phyloP scores from a whole-genome alignment of 2,329 filamentous ascomycete genomes.

The Cytospora schulzeri region DNA sequence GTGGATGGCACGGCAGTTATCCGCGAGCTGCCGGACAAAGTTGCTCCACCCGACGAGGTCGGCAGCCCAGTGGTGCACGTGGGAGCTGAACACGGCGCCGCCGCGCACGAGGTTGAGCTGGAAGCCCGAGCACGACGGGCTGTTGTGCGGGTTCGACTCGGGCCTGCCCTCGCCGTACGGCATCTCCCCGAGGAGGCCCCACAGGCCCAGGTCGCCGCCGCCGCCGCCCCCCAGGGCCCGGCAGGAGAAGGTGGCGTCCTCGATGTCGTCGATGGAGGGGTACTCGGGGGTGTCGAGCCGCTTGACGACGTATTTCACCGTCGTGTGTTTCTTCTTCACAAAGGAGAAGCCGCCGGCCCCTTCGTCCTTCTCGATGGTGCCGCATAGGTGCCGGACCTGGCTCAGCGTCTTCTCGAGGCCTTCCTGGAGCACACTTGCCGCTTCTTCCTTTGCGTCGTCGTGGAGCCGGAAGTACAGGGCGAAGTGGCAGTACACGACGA shows the following conservation, averaged over 20 bases:
- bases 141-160: constrained; percentile 39
- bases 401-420: constrained; percentile 35
- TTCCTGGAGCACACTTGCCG: constrained; percentile 29
- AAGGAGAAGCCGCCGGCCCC: constrained; percentile 35
- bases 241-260: constrained; percentile 31
- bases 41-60: constrained; percentile 46
- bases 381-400: constrained; percentile 40
- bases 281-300: constrained; percentile 33
- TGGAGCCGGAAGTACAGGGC: constrained; percentile 42
- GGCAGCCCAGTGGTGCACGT: constrained; percentile 45
- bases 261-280: constrained; percentile 33
- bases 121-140: constrained; percentile 40
- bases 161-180: constrained; percentile 36
- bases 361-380: constrained; percentile 41
- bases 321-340: constrained; percentile 11
- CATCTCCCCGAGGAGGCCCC: constrained; percentile 27
- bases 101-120: constrained; percentile 44
- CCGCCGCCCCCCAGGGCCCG: constrained; percentile 29
- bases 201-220: constrained; percentile 24
- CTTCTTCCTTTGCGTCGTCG: constrained; percentile 33
- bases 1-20: constrained; percentile 42
- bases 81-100: constrained; percentile 44
- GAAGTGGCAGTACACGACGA: constrained; percentile 41
- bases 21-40: constrained; percentile 43
- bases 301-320: constrained; percentile 33